Conservation (phyloP, 768 basidiomycete species). For the Phanerochaete sordida region DNA sequence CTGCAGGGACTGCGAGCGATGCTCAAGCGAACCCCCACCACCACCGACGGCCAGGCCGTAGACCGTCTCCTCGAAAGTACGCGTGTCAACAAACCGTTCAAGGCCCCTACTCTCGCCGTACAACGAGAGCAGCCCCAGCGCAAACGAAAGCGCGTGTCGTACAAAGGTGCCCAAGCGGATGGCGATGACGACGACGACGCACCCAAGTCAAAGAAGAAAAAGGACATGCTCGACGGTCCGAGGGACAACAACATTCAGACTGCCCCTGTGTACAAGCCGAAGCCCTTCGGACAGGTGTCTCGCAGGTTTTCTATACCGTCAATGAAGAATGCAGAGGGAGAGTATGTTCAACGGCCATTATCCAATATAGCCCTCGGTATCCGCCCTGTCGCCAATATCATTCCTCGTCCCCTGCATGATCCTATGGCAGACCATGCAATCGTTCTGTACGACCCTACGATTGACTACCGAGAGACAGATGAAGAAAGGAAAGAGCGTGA, state of each 20-base stretch:
- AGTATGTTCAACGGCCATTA: constrained; percentile 47
- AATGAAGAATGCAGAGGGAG: constrained; percentile 71
- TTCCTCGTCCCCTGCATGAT: constrained; percentile 92
- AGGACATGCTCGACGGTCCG: constrained; percentile 63
- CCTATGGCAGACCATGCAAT: constrained; percentile 98
- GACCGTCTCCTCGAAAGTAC: constrained; percentile 69
- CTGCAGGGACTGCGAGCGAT: constrained; percentile 31
- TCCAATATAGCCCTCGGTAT: constrained; percentile 82
- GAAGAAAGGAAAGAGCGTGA: constrained; percentile 75
- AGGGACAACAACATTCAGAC: constrained; percentile 52
- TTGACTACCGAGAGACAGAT: constrained; percentile 88
- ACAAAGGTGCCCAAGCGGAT: constrained; percentile 61
- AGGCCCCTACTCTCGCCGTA: constrained; percentile 54
- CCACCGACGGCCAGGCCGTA: constrained; percentile 62
- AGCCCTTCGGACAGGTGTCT: constrained; percentile 59
- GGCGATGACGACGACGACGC: constrained; percentile 56
- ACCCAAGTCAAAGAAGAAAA: constrained; percentile 49
- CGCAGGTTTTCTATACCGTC: constrained; percentile 82
- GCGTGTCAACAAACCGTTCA: constrained; percentile 79
- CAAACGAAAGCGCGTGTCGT: constrained; percentile 86
- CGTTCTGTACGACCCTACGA: constrained; percentile 94
- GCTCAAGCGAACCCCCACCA: constrained; percentile 69
- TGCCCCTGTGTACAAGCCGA: constrained; percentile 80
- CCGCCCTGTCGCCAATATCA: constrained; percentile 71
- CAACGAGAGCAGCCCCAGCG: constrained; percentile 63